Conservation (phyloP, 345 rosid species). For the Ceriops zippeliana region DNA sequence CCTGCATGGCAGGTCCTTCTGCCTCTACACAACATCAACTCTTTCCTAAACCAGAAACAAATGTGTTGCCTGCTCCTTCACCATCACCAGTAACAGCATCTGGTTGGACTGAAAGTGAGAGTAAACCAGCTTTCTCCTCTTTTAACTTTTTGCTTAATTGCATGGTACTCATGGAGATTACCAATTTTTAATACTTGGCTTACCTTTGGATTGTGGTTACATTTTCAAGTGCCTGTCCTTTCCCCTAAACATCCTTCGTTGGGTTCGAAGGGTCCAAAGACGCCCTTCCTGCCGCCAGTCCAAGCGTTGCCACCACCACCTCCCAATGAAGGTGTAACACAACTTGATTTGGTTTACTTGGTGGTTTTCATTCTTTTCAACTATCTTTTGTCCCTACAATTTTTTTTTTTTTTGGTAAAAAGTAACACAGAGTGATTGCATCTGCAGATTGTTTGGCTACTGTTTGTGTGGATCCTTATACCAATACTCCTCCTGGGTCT, state of each 20-base stretch:
- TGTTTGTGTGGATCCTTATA: conserved; percentile 69
- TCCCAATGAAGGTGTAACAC: conserved; percentile 72
- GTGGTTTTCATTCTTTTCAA: conserved; percentile 5
- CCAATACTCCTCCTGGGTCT: conserved; percentile 92
- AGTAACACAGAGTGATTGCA: conserved; percentile 22
- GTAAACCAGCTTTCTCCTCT: neutral
- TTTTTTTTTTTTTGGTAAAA: conserved; percentile 1
- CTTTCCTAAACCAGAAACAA: conserved; percentile 32
- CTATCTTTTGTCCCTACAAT: neutral
- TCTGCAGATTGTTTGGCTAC: conserved; percentile 72
- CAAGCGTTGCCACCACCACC: conserved; percentile 89
- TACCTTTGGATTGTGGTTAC: conserved; percentile 31
- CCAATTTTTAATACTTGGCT: conserved; percentile 14
- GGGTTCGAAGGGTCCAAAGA: conserved; percentile 51
- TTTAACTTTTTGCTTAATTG: neutral
- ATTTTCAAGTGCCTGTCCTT: conserved; percentile 41
- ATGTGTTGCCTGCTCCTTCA: conserved; percentile 46
- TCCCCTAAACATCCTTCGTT: conserved; percentile 41
- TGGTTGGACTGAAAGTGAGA: conserved; percentile 43
- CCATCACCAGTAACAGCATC: conserved; percentile 46
- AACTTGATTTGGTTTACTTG: conserved; percentile 6
- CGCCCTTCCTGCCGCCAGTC: conserved; percentile 55
- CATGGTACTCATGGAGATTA: neutral
- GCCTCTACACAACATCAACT: conserved; percentile 33
- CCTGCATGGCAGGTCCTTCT: conserved; percentile 29